A percentile compares a stretch with the other conserved stretches of the same genome.
phyloP scores from a whole-genome alignment of 2,329 filamentous ascomycete genomes.

The Calonectria hawksworthii region DNA sequence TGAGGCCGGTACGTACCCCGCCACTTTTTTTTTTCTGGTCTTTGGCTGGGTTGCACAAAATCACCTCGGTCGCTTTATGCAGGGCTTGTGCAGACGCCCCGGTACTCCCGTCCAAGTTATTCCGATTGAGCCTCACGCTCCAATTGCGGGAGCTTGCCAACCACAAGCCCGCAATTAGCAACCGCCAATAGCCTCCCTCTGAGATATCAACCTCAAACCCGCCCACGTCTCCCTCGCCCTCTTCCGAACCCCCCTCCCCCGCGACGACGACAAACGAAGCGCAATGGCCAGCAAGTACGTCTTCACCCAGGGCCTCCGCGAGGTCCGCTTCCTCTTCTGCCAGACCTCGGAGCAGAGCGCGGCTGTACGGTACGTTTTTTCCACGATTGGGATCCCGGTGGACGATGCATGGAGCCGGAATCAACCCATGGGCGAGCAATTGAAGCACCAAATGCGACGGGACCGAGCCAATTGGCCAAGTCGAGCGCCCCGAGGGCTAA shows the following conservation, averaged over 20 bases:
- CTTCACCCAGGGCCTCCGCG: slow-evolving; percentile 90
- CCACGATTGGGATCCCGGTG: slow-evolving; percentile 9
- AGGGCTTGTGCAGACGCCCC: not conserved
- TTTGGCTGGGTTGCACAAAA: slow-evolving; percentile 12
- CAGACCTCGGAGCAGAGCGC: slow-evolving; percentile 93
- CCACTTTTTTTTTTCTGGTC: not conserved
- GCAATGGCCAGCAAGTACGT: slow-evolving; percentile 93
- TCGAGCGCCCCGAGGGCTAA: slow-evolving; percentile 27
- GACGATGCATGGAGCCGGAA: not conserved
- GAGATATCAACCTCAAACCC: slow-evolving; percentile 10
- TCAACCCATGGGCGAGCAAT: not conserved
- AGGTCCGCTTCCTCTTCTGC: slow-evolving; percentile 97
- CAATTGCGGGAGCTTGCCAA: slow-evolving; percentile 43
- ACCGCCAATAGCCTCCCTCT: slow-evolving; percentile 24
- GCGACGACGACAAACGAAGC: not conserved
- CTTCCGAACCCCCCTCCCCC: not conserved
- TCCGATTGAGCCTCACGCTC: slow-evolving; percentile 36
- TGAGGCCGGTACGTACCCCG: slow-evolving; percentile 17
- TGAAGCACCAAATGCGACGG: not conserved
- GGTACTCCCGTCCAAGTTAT: slow-evolving; percentile 34
- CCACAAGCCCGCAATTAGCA: slow-evolving; percentile 48
- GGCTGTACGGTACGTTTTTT: slow-evolving; percentile 79
- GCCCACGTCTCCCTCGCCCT: not conserved
- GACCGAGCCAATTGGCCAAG: slow-evolving; percentile 33
- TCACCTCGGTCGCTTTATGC: slow-evolving; percentile 22